These are phyloP conservation scores for Leishmania tarentolae DNA, from an alignment of 208 protist species.

Conservation along the genomic window DNA sequence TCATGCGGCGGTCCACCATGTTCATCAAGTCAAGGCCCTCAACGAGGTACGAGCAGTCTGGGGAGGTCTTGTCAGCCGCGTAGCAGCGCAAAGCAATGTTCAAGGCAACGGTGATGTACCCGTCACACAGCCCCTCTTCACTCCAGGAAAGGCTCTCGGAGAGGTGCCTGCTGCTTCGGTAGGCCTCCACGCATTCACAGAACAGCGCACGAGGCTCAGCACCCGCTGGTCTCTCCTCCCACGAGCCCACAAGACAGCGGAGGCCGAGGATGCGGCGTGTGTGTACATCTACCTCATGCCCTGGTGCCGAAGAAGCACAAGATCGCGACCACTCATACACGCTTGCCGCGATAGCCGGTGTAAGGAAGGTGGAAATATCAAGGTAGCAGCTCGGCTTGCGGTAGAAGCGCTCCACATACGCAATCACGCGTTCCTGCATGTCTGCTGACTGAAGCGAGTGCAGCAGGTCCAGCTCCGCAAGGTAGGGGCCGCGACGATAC, in stretches of 20 bases:
- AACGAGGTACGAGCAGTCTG: slow-evolving; percentile 43
- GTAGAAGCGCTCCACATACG: slow-evolving; percentile 81
- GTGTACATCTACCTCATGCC: slow-evolving; percentile 40
- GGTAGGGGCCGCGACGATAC: slow-evolving; percentile 69
- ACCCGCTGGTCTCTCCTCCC: slow-evolving; percentile 41
- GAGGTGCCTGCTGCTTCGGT: slow-evolving; percentile 50
- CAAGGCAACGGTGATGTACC: slow-evolving; percentile 76
- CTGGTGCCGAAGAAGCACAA: not conserved
- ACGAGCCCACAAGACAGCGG: slow-evolving; percentile 69
- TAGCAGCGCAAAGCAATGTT: slow-evolving; percentile 74
- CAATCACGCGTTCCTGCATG: slow-evolving; percentile 47
- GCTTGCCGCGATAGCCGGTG: slow-evolving; percentile 36
- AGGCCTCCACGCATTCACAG: slow-evolving; percentile 39
- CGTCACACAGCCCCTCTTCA: slow-evolving; percentile 84
- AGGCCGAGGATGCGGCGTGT: slow-evolving; percentile 70
- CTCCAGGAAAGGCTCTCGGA: slow-evolving; percentile 73
- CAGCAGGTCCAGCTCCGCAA: slow-evolving; percentile 77
- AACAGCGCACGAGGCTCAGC: slow-evolving; percentile 51
- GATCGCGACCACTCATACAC: slow-evolving; percentile 68
- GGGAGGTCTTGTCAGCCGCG: slow-evolving; percentile 23
- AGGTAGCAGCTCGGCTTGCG: slow-evolving; percentile 78
- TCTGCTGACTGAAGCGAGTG: slow-evolving; percentile 25
- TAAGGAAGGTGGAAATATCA: slow-evolving; percentile 84
- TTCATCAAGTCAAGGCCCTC: slow-evolving; percentile 58
- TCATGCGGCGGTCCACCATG: slow-evolving; percentile 60